phyloP scores from a whole-genome alignment of 1,284 basidiomycete species.

The Marasmius fiardii region DNA sequence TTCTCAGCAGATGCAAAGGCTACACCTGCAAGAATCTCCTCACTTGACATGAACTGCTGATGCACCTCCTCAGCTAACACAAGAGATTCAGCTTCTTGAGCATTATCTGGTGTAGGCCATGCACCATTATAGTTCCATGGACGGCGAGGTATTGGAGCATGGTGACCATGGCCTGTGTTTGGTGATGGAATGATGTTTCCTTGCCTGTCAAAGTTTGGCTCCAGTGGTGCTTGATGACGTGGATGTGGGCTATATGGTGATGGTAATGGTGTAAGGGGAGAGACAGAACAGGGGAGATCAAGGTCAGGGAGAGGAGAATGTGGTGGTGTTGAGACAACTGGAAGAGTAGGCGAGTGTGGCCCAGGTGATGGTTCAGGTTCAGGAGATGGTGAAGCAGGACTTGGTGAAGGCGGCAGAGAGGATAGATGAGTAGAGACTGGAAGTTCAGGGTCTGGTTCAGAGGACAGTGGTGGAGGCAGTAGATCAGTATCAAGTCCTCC shows the following conservation, averaged over 20 bases:
- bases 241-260: background rate
- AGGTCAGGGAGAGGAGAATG: constrained; percentile 1
- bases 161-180: constrained; percentile 5
- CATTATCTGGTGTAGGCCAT: background rate
- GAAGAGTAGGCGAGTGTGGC: background rate
- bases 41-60: background rate
- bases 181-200: constrained; percentile 8
- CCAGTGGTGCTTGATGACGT: constrained; percentile 1
- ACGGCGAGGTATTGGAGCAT: background rate
- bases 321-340: constrained; percentile 5
- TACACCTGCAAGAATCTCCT: background rate
- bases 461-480: background rate
- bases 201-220: constrained; percentile 1
- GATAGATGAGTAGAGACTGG: background rate
- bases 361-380: constrained; percentile 1
- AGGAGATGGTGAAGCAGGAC: background rate
- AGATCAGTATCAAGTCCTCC: constrained; percentile 1
- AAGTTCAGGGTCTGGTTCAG: background rate
- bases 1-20: background rate
- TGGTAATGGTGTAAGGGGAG: background rate
- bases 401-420: background rate
- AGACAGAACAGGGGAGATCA: no score
- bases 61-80: background rate
- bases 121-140: constrained; percentile 9
- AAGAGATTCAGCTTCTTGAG: background rate